These are phyloP conservation scores for Setaria italica DNA, from an alignment of 202 grass and related monocot species.

Conservation along the genomic window DNA sequence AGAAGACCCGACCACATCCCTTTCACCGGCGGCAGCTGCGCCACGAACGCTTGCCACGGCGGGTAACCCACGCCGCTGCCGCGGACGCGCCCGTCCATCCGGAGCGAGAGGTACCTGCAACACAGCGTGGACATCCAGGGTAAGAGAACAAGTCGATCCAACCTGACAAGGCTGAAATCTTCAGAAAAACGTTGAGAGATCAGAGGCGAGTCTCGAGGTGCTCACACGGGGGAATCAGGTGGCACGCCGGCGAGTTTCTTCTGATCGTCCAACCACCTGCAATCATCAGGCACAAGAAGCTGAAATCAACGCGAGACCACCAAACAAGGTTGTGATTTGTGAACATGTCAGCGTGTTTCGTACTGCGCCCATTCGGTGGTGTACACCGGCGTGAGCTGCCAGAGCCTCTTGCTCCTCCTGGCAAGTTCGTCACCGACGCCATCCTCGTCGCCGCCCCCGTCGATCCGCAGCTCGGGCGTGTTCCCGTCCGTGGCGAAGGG, in stretches of 20 bases:
- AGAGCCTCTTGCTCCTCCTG: constrained; percentile 70
- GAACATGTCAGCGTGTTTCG: not conserved
- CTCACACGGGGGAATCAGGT: constrained; percentile 84
- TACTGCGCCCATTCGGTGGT: constrained; percentile 78
- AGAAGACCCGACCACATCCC: constrained; percentile 92
- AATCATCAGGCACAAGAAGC: not conserved
- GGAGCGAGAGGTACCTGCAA: constrained; percentile 87
- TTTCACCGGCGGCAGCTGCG: constrained; percentile 85
- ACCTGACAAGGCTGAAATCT: not conserved
- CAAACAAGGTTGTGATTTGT: not conserved
- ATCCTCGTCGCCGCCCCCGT: not conserved
- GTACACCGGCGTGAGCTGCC: constrained; percentile 78
- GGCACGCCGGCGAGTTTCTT: constrained; percentile 85
- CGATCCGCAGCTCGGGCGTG: constrained; percentile 54
- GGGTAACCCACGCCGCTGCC: constrained; percentile 92
- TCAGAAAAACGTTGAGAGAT: constrained; percentile 26
- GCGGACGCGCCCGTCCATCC: constrained; percentile 95
- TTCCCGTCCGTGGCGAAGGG: constrained; percentile 77
- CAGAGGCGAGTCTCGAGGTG: constrained; percentile 14
- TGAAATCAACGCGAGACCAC: not conserved
- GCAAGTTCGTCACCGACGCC: constrained; percentile 17
- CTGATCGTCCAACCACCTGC: constrained; percentile 91
- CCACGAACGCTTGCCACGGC: constrained; percentile 93
- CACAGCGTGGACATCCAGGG: not conserved
- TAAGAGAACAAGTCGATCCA: not conserved